Conservation (phyloP, 768 basidiomycete species). For the Phallus indusiatus region DNA sequence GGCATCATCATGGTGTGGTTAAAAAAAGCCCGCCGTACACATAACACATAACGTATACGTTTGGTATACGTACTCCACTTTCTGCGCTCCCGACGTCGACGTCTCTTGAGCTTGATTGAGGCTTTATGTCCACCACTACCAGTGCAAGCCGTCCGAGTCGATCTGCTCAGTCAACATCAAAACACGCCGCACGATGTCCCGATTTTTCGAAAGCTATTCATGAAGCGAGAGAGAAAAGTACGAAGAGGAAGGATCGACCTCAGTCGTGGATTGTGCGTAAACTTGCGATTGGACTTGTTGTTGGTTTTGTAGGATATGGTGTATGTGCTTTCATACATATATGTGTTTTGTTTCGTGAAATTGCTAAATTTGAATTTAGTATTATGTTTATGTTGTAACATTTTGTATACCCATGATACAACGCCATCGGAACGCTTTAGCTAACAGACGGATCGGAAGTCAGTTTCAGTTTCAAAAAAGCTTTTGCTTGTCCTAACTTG, state of each 20-base stretch:
- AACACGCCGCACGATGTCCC: too few species aligned
- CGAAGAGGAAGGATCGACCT: neutral
- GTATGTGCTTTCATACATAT: constrained; percentile 8
- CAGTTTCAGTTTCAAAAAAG: constrained; percentile 35
- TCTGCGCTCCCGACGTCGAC: too few species aligned
- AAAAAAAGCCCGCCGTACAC: too few species aligned
- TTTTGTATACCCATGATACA: constrained; percentile 67
- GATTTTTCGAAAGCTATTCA: too few species aligned
- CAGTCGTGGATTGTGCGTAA: constrained; percentile 71
- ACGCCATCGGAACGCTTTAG: constrained; percentile 31
- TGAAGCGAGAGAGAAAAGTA: neutral
- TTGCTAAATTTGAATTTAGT: constrained; percentile 7
- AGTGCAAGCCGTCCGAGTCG: too few species aligned
- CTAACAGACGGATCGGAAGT: constrained; percentile 53
- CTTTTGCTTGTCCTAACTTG: neutral
- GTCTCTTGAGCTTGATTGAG: too few species aligned
- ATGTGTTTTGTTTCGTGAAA: neutral
- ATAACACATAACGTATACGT: too few species aligned
- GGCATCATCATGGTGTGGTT: too few species aligned
- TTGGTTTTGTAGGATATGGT: constrained; percentile 56
- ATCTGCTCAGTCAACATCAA: too few species aligned
- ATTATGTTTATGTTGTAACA: constrained; percentile 70
- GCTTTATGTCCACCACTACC: neutral
- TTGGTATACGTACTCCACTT: too few species aligned
- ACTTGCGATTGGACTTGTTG: constrained; percentile 47